Conservation (phyloP, 2,329 filamentous ascomycete species). For the Daldinia eschscholtzii region DNA sequence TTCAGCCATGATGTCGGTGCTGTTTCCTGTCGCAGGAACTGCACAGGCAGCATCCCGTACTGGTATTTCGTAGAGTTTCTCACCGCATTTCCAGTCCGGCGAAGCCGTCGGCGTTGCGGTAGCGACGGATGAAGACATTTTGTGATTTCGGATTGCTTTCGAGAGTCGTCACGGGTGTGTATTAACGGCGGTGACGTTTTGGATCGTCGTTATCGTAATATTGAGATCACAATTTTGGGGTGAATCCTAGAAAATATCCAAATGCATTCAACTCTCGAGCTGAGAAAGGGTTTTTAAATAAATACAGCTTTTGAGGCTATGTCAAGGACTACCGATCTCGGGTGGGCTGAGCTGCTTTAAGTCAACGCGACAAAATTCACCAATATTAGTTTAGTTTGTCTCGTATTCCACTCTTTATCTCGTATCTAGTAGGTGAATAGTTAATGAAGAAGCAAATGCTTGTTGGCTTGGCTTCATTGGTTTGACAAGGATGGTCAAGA, state of each 20-base stretch:
- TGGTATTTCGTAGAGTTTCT: slow-evolving; percentile 59
- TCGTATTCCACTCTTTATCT: slow-evolving; percentile 19
- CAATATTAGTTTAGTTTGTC: slow-evolving; percentile 10
- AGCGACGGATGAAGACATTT: slow-evolving; percentile 43
- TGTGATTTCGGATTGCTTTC: slow-evolving; percentile 28
- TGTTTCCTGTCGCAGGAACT: slow-evolving; percentile 55
- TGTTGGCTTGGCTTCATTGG: slow-evolving; percentile 10
- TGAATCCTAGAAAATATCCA: neutral
- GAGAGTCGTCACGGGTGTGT: neutral
- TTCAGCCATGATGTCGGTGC: slow-evolving; percentile 58
- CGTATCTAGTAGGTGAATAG: no score
- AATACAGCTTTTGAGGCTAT: slow-evolving; percentile 12
- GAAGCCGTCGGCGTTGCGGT: slow-evolving; percentile 38
- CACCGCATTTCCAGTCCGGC: slow-evolving; percentile 41
- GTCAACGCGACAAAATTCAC: slow-evolving; percentile 13
- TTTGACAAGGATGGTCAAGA: slow-evolving; percentile 8
- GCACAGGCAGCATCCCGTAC: slow-evolving; percentile 60
- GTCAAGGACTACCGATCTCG: neutral
- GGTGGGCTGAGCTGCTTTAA: slow-evolving; percentile 23
- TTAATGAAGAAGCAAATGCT: neutral
- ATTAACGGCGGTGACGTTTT: neutral
- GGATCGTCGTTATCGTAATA: neutral
- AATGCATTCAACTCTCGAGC: neutral
- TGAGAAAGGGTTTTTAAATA: slow-evolving; percentile 24
- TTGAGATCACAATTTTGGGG: neutral